These are phyloP conservation scores for Crithidia fasciculata DNA, from an alignment of 208 protist species.

Conservation along the genomic window DNA sequence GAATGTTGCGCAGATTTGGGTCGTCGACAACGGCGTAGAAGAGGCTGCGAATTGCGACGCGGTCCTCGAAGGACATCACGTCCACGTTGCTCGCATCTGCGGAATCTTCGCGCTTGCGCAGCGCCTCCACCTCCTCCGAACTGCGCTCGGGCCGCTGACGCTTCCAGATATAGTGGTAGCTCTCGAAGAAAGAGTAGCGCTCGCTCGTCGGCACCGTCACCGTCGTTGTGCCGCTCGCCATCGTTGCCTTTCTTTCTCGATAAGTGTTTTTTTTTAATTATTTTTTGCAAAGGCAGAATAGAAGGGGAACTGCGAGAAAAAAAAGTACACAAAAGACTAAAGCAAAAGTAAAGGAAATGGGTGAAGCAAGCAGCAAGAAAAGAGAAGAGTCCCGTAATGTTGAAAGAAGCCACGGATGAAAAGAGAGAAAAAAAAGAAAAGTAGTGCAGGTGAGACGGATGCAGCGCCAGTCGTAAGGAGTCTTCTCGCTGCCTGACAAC, in stretches of 20 bases:
- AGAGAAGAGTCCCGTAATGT: not conserved
- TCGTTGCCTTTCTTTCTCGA: no score
- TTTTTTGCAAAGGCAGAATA: not conserved
- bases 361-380: not conserved
- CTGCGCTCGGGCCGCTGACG: conserved; percentile 44
- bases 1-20: conserved; percentile 45
- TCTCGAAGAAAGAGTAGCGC: conserved; percentile 44
- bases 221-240: not conserved
- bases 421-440: conserved; percentile 1
- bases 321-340: conserved; percentile 1
- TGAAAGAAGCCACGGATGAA: not conserved
- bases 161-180: conserved; percentile 67
- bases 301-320: not conserved
- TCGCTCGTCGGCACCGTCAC: not conserved
- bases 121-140: conserved; percentile 28
- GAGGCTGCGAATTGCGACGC: conserved; percentile 62
- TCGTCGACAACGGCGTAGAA: conserved; percentile 66
- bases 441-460: no score
- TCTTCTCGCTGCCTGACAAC: no score
- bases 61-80: conserved; percentile 57
- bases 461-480: not conserved
- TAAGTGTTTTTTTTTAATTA: no score
- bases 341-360: conserved; percentile 6
- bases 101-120: conserved; percentile 6
- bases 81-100: not conserved